Conservation (phyloP, 768 basidiomycete species). For the Termitomyces titanicus region DNA sequence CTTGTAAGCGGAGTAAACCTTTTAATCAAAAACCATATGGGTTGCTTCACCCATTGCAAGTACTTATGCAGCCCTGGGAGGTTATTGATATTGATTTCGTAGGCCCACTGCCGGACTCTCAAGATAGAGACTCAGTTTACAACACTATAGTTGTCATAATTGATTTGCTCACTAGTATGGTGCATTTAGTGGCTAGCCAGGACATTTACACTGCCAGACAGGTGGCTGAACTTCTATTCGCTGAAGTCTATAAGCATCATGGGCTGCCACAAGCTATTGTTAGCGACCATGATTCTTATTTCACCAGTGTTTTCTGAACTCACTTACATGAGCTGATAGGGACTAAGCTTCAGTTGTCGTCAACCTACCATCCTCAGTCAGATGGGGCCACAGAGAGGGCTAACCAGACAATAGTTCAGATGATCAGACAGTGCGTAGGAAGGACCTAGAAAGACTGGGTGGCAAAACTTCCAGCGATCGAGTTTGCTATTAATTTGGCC, state of each 20-base stretch:
- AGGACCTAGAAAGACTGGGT: slow-evolving; percentile 26
- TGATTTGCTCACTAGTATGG: slow-evolving; percentile 13
- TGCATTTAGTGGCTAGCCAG: slow-evolving; percentile 16
- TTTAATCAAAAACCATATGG: slow-evolving; percentile 17
- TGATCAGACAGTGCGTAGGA: slow-evolving; percentile 20
- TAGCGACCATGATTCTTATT: slow-evolving; percentile 17
- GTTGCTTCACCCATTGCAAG: slow-evolving; percentile 13
- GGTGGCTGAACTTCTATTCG: slow-evolving; percentile 20
- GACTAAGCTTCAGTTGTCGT: too few species aligned
- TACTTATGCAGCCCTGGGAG: slow-evolving; percentile 11
- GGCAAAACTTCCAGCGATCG: too few species aligned
- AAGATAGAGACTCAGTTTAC: slow-evolving; percentile 14
- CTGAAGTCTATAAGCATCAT: slow-evolving; percentile 22
- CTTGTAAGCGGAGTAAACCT: slow-evolving; percentile 12
- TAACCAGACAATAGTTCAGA: slow-evolving; percentile 21
- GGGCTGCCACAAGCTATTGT: slow-evolving; percentile 23
- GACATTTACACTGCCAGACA: slow-evolving; percentile 15
- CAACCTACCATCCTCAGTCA: too few species aligned
- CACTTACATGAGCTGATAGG: too few species aligned
- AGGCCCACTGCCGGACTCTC: slow-evolving; percentile 15
- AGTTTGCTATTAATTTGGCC: too few species aligned
- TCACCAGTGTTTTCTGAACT: too few species aligned
- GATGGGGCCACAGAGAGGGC: too few species aligned
- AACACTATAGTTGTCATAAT: slow-evolving; percentile 21
- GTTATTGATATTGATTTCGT: slow-evolving; percentile 14